Conservation (phyloP, 148 eudicot genomes). For the Nyssa sinensis region DNA sequence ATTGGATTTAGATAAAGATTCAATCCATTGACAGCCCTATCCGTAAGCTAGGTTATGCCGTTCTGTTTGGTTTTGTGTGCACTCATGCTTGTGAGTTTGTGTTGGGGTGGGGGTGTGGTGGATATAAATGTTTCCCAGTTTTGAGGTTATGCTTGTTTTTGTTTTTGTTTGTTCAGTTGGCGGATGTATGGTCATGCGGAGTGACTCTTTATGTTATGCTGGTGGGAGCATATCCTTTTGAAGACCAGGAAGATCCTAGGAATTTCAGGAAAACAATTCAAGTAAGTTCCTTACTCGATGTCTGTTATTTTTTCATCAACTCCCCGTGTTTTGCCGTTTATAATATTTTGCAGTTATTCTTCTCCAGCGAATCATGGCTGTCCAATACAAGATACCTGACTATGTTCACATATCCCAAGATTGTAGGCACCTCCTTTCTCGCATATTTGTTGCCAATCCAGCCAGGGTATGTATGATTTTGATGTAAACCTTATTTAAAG, state of each 20-base stretch:
- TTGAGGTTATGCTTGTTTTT: neutral
- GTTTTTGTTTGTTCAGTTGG: slow-evolving; percentile 39
- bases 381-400: slow-evolving; percentile 88
- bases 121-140: neutral
- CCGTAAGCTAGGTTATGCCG: neutral
- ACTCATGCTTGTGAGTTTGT: neutral
- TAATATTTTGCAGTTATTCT: neutral
- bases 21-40: too few species aligned
- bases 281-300: slow-evolving; percentile 31
- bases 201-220: slow-evolving; percentile 86
- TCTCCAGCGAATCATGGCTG: slow-evolving; percentile 79
- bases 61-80: neutral
- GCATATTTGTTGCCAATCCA: slow-evolving; percentile 75
- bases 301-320: neutral
- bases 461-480: slow-evolving; percentile 55
- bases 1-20: too few species aligned
- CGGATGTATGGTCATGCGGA: slow-evolving; percentile 91
- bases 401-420: slow-evolving; percentile 91
- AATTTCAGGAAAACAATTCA: slow-evolving; percentile 88
- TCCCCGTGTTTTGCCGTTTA: neutral
- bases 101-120: neutral
- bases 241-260: slow-evolving; percentile 81
- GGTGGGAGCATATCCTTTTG: slow-evolving; percentile 89
- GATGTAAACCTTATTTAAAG: neutral
- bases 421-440: slow-evolving; percentile 79